Percentiles rank a stretch among this genome's conserved stretches.
These are phyloP conservation scores for Aspergillus hortae DNA, from an alignment of 2,329 filamentous ascomycete genomes.

Conservation along the genomic window DNA sequence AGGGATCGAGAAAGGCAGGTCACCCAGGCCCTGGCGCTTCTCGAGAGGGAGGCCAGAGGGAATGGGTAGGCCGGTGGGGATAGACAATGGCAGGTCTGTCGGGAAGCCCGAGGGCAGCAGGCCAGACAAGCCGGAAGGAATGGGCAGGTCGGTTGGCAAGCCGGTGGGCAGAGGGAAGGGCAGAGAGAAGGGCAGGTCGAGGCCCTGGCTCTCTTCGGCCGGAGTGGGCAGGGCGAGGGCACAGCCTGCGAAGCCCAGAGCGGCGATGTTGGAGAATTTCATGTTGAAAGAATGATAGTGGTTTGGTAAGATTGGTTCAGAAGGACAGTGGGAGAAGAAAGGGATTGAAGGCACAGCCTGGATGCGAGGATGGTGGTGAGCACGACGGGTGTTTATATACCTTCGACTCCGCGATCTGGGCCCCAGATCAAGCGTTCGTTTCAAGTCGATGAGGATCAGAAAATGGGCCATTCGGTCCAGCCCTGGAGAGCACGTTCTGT, in stretches of 20 bases:
- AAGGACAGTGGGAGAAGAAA: slow-evolving; percentile 1
- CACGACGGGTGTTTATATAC: neutral
- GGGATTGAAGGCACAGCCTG: neutral
- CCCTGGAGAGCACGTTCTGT: neutral
- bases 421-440: too few relatives aligned
- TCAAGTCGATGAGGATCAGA: neutral
- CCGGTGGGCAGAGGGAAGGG: neutral
- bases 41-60: neutral
- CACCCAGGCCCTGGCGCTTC: neutral
- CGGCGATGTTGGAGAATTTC: slow-evolving; percentile 7
- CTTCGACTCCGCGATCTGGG: neutral
- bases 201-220: neutral
- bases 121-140: neutral
- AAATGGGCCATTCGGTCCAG: neutral
- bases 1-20: neutral
- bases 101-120: neutral
- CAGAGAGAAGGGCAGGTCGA: neutral
- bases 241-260: slow-evolving; percentile 8
- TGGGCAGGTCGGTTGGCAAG: neutral
- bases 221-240: slow-evolving; percentile 8
- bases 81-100: neutral
- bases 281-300: slow-evolving; percentile 4
- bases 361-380: neutral
- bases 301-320: neutral
- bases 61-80: slow-evolving; percentile 1